A percentile compares a stretch with the other conserved stretches of the same genome.
Evolutionary conservation across 2,329 filamentous ascomycete genomes (phyloP).

Genomic region (Raffaelea albimanens): DNA sequence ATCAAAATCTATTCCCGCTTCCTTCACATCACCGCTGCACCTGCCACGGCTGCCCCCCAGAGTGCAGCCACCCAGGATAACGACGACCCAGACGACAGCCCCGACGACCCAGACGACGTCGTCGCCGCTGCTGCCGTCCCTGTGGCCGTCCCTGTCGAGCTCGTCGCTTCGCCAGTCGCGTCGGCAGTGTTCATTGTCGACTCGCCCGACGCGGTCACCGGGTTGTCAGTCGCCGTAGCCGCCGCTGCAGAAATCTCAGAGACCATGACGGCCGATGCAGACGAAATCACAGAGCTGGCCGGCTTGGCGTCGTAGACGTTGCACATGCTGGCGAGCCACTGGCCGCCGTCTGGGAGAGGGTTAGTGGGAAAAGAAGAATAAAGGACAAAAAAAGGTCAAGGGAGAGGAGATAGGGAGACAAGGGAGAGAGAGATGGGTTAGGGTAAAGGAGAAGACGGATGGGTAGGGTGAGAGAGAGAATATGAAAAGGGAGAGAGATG

Average conservation of each 20-base stretch:
- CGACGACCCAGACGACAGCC: too few species aligned
- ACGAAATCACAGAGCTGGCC: constrained; percentile 4
- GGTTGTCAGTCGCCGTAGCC: constrained; percentile 13
- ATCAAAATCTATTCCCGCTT: too few species aligned
- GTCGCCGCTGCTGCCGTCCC: too few species aligned
- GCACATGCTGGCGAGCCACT: constrained; percentile 13
- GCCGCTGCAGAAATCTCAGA: constrained; percentile 8
- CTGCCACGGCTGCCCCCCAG: too few species aligned
- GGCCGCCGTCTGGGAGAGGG: constrained; percentile 13
- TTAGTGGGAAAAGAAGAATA: background rate
- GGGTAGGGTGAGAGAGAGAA: too few species aligned
- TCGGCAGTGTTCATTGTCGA: too few species aligned
- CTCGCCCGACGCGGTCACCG: constrained; percentile 7
- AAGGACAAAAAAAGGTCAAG: background rate
- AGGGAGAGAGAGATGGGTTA: background rate
- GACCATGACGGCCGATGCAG: constrained; percentile 7
- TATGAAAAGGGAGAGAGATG: background rate
- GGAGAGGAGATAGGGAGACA: too few species aligned
- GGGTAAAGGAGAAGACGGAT: background rate
- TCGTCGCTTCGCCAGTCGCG: too few species aligned
- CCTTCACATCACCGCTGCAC: too few species aligned
- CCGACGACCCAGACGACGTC: too few species aligned
- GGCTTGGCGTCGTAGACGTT: constrained; percentile 3
- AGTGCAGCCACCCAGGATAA: too few species aligned
- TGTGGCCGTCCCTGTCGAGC: too few species aligned